These are phyloP conservation scores for Phytophthora macrochlamydospora DNA, from an alignment of 352 stramenopile species.

Conservation along the genomic window DNA sequence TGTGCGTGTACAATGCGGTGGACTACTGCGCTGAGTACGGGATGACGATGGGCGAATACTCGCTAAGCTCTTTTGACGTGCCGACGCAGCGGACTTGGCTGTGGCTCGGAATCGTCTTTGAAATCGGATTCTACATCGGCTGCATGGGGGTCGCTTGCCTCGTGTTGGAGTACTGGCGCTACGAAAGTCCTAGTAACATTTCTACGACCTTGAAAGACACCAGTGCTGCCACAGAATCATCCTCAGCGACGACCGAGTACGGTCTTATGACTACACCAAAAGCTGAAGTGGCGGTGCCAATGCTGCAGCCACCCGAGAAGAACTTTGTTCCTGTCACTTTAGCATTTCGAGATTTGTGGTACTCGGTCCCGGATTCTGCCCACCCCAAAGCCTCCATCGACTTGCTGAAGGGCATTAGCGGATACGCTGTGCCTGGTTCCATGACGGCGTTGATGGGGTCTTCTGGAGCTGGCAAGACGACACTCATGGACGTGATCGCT, in stretches of 20 bases:
- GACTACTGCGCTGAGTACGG: slow-evolving; percentile 24
- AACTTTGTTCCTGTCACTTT: neutral
- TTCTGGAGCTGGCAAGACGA: neutral
- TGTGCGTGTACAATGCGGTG: neutral
- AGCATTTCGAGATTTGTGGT: neutral
- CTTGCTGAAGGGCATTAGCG: neutral
- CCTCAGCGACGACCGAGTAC: neutral
- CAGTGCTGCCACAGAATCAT: neutral
- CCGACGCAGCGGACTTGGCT: slow-evolving; percentile 29
- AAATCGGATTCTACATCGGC: neutral
- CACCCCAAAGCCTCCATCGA: slow-evolving; percentile 21
- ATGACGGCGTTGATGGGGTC: neutral
- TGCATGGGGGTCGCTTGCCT: neutral
- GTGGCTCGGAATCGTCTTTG: slow-evolving; percentile 22
- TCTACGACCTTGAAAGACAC: neutral
- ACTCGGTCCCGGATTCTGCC: neutral
- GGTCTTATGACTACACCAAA: neutral
- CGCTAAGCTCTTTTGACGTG: slow-evolving; percentile 19
- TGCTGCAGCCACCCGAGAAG: neutral
- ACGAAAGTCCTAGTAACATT: neutral
- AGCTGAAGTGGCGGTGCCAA: neutral
- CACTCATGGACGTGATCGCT: neutral
- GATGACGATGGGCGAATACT: slow-evolving; percentile 36
- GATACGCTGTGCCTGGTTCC: slow-evolving; percentile 1
- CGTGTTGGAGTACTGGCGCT: neutral